A percentile compares a stretch with the other conserved stretches of the same genome.
These are phyloP conservation scores for Symbiotaphrina buchneri DNA, from an alignment of 495 filamentous ascomycete species.

Conservation along the genomic window DNA sequence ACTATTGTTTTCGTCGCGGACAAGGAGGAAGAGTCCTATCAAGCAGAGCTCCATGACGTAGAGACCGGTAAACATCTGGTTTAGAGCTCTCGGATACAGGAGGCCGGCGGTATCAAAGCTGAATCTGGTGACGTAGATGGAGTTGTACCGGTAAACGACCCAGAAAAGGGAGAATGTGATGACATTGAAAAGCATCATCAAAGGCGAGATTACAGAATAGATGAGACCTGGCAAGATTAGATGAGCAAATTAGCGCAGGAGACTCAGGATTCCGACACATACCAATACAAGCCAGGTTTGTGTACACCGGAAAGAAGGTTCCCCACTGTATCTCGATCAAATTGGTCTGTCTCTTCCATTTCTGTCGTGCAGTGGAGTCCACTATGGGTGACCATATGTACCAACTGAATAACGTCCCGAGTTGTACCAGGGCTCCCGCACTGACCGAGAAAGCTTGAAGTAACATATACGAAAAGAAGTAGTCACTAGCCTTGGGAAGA, in stretches of 20 bases:
- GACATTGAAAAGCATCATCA: conserved; percentile 85
- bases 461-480: conserved; percentile 97
- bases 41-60: conserved; percentile 90
- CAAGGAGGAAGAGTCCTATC: conserved; percentile 80
- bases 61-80: conserved; percentile 84
- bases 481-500: conserved; percentile 76
- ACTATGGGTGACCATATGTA: conserved; percentile 57
- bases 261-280: conserved; percentile 9
- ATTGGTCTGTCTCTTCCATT: conserved; percentile 67
- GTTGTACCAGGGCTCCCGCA: conserved; percentile 77
- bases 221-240: conserved; percentile 34
- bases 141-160: conserved; percentile 91
- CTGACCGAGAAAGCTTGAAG: conserved; percentile 80
- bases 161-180: conserved; percentile 88
- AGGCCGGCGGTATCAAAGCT: conserved; percentile 80
- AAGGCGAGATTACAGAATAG: conserved; percentile 73
- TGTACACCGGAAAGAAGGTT: conserved; percentile 86
- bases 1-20: conserved; percentile 31
- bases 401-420: conserved; percentile 52
- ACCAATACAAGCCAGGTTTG: conserved; percentile 84
- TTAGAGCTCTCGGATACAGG: conserved; percentile 81
- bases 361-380: conserved; percentile 73
- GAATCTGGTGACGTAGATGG: conserved; percentile 87
- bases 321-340: conserved; percentile 74
- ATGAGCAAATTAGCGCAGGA: not conserved